Base-by-base conservation (phyloP, 2,329 filamentous ascomycete genomes). In the Talaromyces piceae region DNA sequence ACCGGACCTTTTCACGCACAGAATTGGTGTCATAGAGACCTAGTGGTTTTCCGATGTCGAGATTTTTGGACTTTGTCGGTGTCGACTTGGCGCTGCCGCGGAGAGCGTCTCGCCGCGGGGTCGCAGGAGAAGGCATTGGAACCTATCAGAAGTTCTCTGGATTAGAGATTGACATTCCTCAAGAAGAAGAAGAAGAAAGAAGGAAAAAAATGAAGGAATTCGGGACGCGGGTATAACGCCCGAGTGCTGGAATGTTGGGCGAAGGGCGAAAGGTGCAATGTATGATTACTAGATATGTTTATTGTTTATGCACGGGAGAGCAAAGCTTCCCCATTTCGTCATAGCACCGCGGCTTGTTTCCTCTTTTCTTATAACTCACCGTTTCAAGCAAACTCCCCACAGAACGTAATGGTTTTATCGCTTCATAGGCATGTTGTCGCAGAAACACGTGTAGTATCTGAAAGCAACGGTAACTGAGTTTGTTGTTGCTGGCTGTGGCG, bases 1-100 rank as follows among this genome's bases (percentile, higher is more conserved):
- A 80, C 59, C 84, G 85, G 49, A 95, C 87, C 61, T 90, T 83
- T 58, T 88, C 86, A 56, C 81, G 81, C 45, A 94, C 86, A n/a
- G 86, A 62, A 73, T 80, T 69, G 73, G 83, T 59, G 81, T 75
- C 68, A 73, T 82, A 64, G 69, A 77, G 48, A 78, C 80, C 79
- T 58, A 82, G 73, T 48, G 77, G 78, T 18, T 63, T 61, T 12
- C 67, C 70, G 44, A 71, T 73, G 59, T 77, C 75, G 59, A 69
- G 73, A 62, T 69, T 74, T 62, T 63, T 79, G 68, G 28, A 76
- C 74, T 71, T 85, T 78, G 61, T 81, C 73, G 54, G 77, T 65
- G 53, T 68, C 54, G 52, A 65, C 69, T 68, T 86, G 78, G 58
- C 82, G 67, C 67, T 79, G 78, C 58, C 81, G 74, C 56, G 60